Conservation (phyloP, 1,139 yeast genomes). For the Tardiomyces digboiensis region DNA sequence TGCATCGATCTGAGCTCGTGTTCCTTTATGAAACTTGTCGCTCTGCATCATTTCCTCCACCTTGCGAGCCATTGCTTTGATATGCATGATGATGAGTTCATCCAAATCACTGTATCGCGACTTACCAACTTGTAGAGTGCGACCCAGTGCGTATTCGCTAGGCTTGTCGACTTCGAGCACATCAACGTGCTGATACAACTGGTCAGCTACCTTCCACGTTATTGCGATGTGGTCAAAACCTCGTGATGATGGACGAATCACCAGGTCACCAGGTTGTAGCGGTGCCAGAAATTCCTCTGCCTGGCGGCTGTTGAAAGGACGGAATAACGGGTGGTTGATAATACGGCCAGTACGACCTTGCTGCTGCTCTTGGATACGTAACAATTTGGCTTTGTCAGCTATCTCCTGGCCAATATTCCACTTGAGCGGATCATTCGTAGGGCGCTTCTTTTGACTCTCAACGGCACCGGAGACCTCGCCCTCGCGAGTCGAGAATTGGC, state of each 20-base stretch:
- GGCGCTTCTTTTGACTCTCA: conserved; percentile 21
- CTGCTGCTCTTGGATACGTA: conserved; percentile 38
- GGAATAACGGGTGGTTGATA: conserved; percentile 88
- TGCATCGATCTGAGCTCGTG: conserved; percentile 69
- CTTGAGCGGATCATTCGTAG: conserved; percentile 45
- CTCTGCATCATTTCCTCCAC: conserved; percentile 78
- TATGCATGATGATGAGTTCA: conserved; percentile 83
- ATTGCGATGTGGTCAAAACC: conserved; percentile 85
- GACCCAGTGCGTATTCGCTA: conserved; percentile 53
- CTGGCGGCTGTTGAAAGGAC: conserved; percentile 71
- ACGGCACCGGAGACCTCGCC: conserved; percentile 57
- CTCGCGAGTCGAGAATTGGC: conserved; percentile 60
- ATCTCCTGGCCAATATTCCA: conserved; percentile 84
- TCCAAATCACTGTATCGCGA: conserved; percentile 75
- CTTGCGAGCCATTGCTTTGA: conserved; percentile 75
- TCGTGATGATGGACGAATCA: conserved; percentile 88
- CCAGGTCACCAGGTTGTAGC: conserved; percentile 82
- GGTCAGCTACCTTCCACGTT: conserved; percentile 94
- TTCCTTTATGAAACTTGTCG: conserved; percentile 84
- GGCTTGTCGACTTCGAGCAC: conserved; percentile 65
- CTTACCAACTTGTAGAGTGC: conserved; percentile 57
- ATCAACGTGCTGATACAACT: conserved; percentile 84
- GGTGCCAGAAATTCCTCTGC: conserved; percentile 94
- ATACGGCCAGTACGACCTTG: conserved; percentile 59
- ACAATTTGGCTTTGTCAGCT: conserved; percentile 46